A percentile compares a stretch with the other conserved stretches of the same genome.
Evolutionary conservation across 140 eudicot species (phyloP).

Genomic region (Flaveria floridana): DNA sequence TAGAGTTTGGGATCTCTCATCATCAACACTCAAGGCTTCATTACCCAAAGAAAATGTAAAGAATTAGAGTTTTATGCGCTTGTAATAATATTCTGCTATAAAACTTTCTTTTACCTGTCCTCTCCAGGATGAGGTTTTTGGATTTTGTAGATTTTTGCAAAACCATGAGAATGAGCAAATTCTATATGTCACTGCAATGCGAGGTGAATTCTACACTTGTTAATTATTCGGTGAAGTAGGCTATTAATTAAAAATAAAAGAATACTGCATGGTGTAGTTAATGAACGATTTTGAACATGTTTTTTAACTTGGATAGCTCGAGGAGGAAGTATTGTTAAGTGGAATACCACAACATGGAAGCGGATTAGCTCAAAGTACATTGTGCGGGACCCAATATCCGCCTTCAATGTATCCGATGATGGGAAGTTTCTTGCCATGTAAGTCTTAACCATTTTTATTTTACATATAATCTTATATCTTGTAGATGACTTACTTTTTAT

Average conservation of each 20-base stretch:
- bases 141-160: constrained; percentile 76
- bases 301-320: constrained; percentile 45
- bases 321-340: constrained; percentile 74
- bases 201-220: constrained; percentile 42
- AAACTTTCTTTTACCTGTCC: constrained; percentile 19
- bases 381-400: constrained; percentile 67
- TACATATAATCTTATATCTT: background rate
- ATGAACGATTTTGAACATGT: constrained; percentile 10
- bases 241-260: background rate
- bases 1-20: constrained; percentile 76
- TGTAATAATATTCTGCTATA: constrained; percentile 12
- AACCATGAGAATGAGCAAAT: constrained; percentile 49
- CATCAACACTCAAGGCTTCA: constrained; percentile 63
- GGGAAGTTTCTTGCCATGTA: constrained; percentile 87
- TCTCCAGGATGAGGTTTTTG: constrained; percentile 75
- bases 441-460: constrained; percentile 9
- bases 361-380: constrained; percentile 60
- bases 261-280: background rate
- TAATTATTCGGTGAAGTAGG: background rate
- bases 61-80: background rate
- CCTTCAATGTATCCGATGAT: constrained; percentile 75
- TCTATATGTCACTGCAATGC: constrained; percentile 67
- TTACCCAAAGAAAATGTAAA: constrained; percentile 69
- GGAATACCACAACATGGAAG: constrained; percentile 74
- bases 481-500: background rate